A percentile compares a stretch with the other conserved stretches of the same genome.
phyloP scores from a whole-genome alignment of 441 rosid genomes.

The Pelargonium australe region DNA sequence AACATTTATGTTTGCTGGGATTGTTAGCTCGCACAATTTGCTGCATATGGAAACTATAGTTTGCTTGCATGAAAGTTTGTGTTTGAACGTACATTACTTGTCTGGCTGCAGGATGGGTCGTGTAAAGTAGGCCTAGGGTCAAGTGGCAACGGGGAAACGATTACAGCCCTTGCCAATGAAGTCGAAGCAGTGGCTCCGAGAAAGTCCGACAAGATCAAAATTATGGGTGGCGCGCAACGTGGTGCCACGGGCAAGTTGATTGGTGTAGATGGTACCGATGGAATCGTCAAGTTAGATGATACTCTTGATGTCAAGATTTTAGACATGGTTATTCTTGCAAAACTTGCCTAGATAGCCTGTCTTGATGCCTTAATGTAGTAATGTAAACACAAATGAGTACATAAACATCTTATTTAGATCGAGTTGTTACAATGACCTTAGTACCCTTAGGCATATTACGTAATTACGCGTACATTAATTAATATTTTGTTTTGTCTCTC shows the following conservation, averaged over 20 bases:
- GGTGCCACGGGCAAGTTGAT: conserved; percentile 81
- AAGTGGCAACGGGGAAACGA: conserved; percentile 53
- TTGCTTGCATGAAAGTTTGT: background rate
- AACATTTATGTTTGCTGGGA: background rate
- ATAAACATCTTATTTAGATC: too few species aligned
- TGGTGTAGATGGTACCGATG: conserved; percentile 89
- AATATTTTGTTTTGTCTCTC: too few species aligned
- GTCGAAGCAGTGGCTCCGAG: conserved; percentile 66
- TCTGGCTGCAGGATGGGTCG: conserved; percentile 61
- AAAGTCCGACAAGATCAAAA: conserved; percentile 78
- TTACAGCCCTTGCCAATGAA: conserved; percentile 46
- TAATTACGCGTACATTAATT: too few species aligned
- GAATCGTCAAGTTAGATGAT: conserved; percentile 80
- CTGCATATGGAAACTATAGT: background rate
- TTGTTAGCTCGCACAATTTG: background rate
- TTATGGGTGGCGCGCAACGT: conserved; percentile 73
- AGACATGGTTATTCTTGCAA: conserved; percentile 72
- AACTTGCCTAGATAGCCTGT: conserved; percentile 28
- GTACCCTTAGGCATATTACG: too few species aligned
- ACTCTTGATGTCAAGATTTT: conserved; percentile 88
- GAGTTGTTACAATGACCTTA: too few species aligned
- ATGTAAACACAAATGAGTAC: too few species aligned
- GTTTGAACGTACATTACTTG: background rate
- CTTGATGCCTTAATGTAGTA: too few species aligned
- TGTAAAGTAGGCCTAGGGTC: conserved; percentile 68